Evolutionary conservation across 148 eudicot genomes (phyloP).

Genomic region (Camellia lanceoleosa): DNA sequence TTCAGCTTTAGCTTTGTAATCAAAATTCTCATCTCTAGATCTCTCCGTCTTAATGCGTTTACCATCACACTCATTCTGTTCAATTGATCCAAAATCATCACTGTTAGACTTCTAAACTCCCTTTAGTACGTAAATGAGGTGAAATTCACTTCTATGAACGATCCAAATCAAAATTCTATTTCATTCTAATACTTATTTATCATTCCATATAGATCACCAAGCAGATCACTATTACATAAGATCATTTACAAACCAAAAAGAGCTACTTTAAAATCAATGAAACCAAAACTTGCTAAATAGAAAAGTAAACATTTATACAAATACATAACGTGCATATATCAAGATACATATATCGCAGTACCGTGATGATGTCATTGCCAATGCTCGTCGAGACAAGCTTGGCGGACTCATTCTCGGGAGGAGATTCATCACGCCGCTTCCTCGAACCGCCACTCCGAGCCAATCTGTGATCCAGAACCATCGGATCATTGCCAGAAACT

Average conservation of each 20-base stretch:
- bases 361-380: conserved; percentile 6
- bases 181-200: neutral
- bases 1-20: conserved; percentile 49
- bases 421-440: conserved; percentile 11
- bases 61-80: conserved; percentile 66
- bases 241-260: neutral
- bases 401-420: conserved; percentile 1
- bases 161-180: neutral
- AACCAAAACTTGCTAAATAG: neutral
- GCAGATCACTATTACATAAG: neutral
- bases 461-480: conserved; percentile 14
- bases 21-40: conserved; percentile 47
- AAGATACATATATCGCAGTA: neutral
- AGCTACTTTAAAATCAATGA: neutral
- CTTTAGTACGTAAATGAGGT: neutral
- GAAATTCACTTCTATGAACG: neutral
- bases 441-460: neutral
- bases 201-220: neutral
- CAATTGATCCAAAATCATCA: neutral
- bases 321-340: neutral
- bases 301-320: neutral
- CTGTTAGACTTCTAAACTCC: neutral
- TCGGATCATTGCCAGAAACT: conserved; percentile 10
- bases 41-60: conserved; percentile 55
- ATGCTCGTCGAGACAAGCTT: conserved; percentile 14